Percentiles rank a stretch among this genome's conserved stretches.
These are phyloP conservation scores for Psilocybe sp. DNA, from an alignment of 768 basidiomycete species.

Conservation along the genomic window DNA sequence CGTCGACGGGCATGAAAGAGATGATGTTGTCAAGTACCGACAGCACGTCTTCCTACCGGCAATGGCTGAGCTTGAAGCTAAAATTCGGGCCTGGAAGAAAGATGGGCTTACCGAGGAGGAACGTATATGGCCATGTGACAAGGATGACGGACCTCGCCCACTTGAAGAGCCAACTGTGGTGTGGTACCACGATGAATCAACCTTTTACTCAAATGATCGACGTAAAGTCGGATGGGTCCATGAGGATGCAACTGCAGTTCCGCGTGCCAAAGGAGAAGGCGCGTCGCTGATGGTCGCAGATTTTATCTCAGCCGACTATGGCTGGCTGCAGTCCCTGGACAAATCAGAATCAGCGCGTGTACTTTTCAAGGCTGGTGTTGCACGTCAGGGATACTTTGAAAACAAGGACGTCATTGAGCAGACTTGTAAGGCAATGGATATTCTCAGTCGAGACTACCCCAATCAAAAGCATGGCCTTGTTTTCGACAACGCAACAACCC, in stretches of 20 bases:
- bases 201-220: conserved; percentile 32
- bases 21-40: conserved; percentile 15
- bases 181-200: conserved; percentile 33
- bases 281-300: conserved; percentile 30
- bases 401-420: conserved; percentile 1
- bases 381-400: conserved; percentile 4
- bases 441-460: too few relatives aligned
- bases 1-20: conserved; percentile 18
- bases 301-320: conserved; percentile 27
- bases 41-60: conserved; percentile 6
- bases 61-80: neutral
- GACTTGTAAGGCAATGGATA: too few relatives aligned
- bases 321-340: conserved; percentile 14
- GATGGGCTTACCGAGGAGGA: neutral
- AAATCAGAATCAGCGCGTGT: conserved; percentile 8
- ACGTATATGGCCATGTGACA: too few relatives aligned
- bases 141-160: too few relatives aligned
- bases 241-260: conserved; percentile 14
- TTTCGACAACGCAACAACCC: too few relatives aligned
- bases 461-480: too few relatives aligned
- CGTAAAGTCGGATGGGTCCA: conserved; percentile 26
- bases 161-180: neutral
- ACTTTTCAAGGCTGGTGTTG: neutral
- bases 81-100: neutral
- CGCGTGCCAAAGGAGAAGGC: conserved; percentile 31